These are phyloP conservation scores for Talaromyces sp. DNA, from an alignment of 2,329 filamentous ascomycete genomes.

Conservation along the genomic window DNA sequence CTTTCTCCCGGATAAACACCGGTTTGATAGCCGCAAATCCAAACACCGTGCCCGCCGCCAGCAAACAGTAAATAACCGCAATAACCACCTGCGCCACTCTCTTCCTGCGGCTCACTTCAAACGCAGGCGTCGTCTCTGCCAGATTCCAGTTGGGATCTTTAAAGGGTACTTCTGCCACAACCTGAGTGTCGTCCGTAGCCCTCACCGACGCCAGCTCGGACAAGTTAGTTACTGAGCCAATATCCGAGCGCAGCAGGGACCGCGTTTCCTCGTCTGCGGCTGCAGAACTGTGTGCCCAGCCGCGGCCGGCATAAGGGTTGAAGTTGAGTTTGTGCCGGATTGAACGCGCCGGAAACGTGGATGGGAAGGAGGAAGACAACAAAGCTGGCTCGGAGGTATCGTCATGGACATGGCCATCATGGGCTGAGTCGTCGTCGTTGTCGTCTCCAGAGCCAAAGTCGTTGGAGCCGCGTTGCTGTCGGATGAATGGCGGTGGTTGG, in stretches of 20 bases:
- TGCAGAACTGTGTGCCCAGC: slow-evolving; percentile 27
- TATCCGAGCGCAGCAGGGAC: slow-evolving; percentile 18
- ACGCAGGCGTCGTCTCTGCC: slow-evolving; percentile 37
- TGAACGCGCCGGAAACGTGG: slow-evolving; percentile 21
- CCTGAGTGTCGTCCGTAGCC: slow-evolving; percentile 7
- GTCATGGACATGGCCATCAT: not conserved
- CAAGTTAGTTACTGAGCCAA: slow-evolving; percentile 12
- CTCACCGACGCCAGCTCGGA: slow-evolving; percentile 12
- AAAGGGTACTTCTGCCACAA: slow-evolving; percentile 9
- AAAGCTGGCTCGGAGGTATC: slow-evolving; percentile 21
- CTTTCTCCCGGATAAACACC: slow-evolving; percentile 66
- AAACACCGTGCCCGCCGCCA: slow-evolving; percentile 75
- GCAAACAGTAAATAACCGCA: slow-evolving; percentile 67
- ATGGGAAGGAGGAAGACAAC: slow-evolving; percentile 29
- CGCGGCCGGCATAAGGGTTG: slow-evolving; percentile 35
- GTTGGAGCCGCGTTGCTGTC: slow-evolving; percentile 16
- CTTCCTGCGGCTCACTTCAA: slow-evolving; percentile 50
- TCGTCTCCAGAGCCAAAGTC: slow-evolving; percentile 20
- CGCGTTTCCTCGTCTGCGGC: slow-evolving; percentile 26
- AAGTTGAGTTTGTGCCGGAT: slow-evolving; percentile 33
- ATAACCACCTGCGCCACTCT: slow-evolving; percentile 64
- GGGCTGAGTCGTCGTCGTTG: slow-evolving; percentile 1
- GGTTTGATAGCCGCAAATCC: slow-evolving; percentile 83
- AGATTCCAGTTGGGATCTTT: slow-evolving; percentile 14
- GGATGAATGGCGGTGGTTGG: slow-evolving; percentile 23